Evolutionary conservation across 495 filamentous ascomycete species (phyloP).

Genomic region (Aspergillus nidulans): DNA sequence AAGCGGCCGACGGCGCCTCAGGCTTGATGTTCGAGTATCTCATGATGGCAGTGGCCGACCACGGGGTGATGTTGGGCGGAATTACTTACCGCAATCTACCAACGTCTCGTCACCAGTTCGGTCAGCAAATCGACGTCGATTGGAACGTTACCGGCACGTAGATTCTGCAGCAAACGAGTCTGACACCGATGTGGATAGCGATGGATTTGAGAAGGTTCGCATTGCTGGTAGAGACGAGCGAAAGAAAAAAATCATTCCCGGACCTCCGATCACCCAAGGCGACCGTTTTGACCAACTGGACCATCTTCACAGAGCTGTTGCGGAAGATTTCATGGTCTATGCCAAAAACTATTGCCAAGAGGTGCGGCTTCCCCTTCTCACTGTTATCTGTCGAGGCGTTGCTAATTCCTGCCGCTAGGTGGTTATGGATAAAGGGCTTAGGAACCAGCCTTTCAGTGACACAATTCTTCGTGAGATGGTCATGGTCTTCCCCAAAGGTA

Average conservation of each 20-base stretch:
- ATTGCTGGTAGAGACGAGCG: conserved; percentile 34
- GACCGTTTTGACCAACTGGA: conserved; percentile 55
- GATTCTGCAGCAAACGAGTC: conserved; percentile 31
- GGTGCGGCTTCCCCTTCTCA: conserved; percentile 23
- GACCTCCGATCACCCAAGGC: conserved; percentile 71
- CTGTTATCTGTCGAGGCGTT: not conserved
- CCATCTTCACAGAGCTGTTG: conserved; percentile 56
- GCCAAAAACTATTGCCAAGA: conserved; percentile 63
- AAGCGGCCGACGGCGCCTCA: conserved; percentile 46
- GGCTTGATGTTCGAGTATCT: conserved; percentile 57
- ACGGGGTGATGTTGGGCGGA: conserved; percentile 24
- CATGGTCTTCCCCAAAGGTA: conserved; percentile 64
- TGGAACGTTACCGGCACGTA: conserved; percentile 27
- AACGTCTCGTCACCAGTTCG: conserved; percentile 81
- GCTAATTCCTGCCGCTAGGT: conserved; percentile 40
- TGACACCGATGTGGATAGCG: conserved; percentile 49
- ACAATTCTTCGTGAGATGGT: conserved; percentile 77
- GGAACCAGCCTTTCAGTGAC: conserved; percentile 71
- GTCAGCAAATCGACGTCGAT: conserved; percentile 45
- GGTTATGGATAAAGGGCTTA: conserved; percentile 56
- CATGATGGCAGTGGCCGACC: conserved; percentile 39
- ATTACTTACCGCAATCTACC: conserved; percentile 62
- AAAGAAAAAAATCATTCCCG: conserved; percentile 41
- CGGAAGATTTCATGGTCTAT: conserved; percentile 59
- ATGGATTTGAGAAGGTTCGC: conserved; percentile 60